These are phyloP conservation scores for Tubosaeta sp. DNA, from an alignment of 768 basidiomycete species.

Conservation along the genomic window DNA sequence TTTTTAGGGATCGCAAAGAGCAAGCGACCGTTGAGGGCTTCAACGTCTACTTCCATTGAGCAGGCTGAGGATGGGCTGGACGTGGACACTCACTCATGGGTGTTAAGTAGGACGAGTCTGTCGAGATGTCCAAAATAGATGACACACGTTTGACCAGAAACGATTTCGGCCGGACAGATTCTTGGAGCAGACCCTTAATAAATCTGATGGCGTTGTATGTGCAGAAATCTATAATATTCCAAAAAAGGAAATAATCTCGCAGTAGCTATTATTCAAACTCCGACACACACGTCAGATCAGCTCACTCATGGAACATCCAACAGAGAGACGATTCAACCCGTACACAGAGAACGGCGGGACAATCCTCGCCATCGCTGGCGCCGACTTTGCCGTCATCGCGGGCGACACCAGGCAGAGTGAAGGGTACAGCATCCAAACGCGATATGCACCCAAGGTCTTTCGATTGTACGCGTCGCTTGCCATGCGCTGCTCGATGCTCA, in stretches of 20 bases:
- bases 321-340: conserved; percentile 73
- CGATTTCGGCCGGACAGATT: neutral
- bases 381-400: conserved; percentile 91
- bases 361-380: conserved; percentile 92
- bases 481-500: neutral
- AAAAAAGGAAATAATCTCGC: neutral
- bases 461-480: conserved; percentile 59
- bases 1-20: conserved; percentile 98
- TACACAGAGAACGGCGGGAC: conserved; percentile 95
- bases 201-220: neutral
- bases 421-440: conserved; percentile 97
- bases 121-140: too few species aligned
- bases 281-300: conserved; percentile 30
- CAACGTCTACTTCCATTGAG: conserved; percentile 47
- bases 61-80: neutral
- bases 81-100: conserved; percentile 22
- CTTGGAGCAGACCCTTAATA: neutral
- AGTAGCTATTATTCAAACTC: neutral
- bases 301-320: conserved; percentile 32
- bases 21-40: conserved; percentile 76
- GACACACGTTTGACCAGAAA: neutral
- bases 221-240: neutral
- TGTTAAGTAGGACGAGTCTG: neutral
- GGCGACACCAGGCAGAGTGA: conserved; percentile 96
- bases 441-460: conserved; percentile 96